Percentiles rank a stretch among this genome's conserved stretches.
phyloP scores from a whole-genome alignment of 2,329 filamentous ascomycete species.

The Juglanconis sp. region DNA sequence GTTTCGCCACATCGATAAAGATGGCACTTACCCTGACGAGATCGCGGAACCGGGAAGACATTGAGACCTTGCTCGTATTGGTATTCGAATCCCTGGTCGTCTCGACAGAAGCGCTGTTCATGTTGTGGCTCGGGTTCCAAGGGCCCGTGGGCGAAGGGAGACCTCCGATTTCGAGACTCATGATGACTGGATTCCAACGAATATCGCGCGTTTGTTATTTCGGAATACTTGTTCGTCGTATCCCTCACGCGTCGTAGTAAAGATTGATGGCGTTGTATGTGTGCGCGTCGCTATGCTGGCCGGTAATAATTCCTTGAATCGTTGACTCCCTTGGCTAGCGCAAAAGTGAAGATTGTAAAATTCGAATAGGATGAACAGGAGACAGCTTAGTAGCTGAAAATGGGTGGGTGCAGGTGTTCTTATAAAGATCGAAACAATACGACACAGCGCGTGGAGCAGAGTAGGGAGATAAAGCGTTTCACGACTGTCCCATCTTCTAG shows the following conservation, averaged over 20 bases:
- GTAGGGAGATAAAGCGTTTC: conserved; percentile 10
- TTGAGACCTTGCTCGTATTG: not conserved
- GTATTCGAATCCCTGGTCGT: not conserved
- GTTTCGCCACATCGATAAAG: not conserved
- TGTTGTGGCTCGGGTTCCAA: conserved; percentile 10
- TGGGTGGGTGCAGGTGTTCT: not conserved
- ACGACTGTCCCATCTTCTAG: conserved; percentile 9
- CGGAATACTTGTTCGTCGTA: no score
- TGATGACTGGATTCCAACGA: not conserved
- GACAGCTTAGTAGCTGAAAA: not conserved
- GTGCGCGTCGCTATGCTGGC: no score
- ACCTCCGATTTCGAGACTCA: conserved; percentile 13
- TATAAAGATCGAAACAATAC: not conserved
- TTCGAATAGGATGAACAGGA: not conserved
- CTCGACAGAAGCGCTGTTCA: not conserved
- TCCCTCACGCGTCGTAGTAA: no score
- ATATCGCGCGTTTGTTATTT: not conserved
- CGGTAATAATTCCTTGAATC: no score
- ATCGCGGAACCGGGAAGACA: conserved; percentile 29
- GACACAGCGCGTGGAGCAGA: not conserved
- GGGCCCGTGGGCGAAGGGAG: conserved; percentile 14
- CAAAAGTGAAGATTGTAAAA: not conserved
- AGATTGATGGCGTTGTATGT: no score
- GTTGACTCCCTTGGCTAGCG: no score
- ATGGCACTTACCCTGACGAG: conserved; percentile 27